These are phyloP conservation scores for Nymphaea colorata DNA, from an alignment of 164 flowering plant genomes.

Conservation along the genomic window DNA sequence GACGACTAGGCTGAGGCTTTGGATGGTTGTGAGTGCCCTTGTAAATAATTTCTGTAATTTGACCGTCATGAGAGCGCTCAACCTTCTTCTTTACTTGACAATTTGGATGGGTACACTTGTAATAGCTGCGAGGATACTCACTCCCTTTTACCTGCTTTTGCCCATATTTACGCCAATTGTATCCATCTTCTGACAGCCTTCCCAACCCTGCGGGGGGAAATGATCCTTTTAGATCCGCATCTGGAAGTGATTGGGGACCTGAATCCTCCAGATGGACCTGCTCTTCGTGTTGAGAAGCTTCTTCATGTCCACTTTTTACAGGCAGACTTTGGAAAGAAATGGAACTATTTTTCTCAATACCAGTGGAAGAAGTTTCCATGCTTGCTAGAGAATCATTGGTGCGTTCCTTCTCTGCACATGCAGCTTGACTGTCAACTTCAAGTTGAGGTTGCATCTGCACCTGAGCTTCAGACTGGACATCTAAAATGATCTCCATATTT, in stretches of 20 bases:
- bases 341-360: slow-evolving; percentile 10
- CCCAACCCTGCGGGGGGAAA: slow-evolving; percentile 32
- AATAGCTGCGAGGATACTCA: slow-evolving; percentile 71
- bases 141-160: slow-evolving; percentile 85
- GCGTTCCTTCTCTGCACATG: slow-evolving; percentile 9
- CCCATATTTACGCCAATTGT: slow-evolving; percentile 85
- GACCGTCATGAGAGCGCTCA: slow-evolving; percentile 65
- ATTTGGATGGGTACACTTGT: slow-evolving; percentile 64
- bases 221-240: slow-evolving; percentile 30
- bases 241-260: slow-evolving; percentile 14
- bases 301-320: slow-evolving; percentile 14
- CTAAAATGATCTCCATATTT: not conserved
- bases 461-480: slow-evolving; percentile 14
- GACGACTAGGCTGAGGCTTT: slow-evolving; percentile 58
- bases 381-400: slow-evolving; percentile 12
- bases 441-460: slow-evolving; percentile 15
- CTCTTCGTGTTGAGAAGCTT: slow-evolving; percentile 13
- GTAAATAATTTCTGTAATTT: slow-evolving; percentile 76
- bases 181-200: slow-evolving; percentile 65
- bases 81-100: slow-evolving; percentile 85
- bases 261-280: slow-evolving; percentile 19
- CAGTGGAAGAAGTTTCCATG: slow-evolving; percentile 12
- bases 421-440: slow-evolving; percentile 23
- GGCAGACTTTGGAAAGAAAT: slow-evolving; percentile 8
- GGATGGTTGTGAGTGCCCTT: slow-evolving; percentile 81